Conservation (phyloP, 2,329 filamentous ascomycete species). For the Alternaria brassicicola region DNA sequence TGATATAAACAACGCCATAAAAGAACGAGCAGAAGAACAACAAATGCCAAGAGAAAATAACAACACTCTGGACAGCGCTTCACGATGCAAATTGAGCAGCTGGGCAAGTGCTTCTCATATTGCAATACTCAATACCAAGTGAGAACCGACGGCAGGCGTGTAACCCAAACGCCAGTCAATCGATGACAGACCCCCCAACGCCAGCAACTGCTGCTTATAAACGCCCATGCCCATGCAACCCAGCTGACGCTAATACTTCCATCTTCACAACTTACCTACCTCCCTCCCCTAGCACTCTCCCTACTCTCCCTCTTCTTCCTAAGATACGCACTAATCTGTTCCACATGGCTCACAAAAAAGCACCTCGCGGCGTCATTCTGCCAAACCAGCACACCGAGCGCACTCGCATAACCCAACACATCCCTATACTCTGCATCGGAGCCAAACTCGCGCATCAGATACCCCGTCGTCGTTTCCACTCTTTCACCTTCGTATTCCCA, state of each 20-base stretch:
- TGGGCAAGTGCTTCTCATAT: no score
- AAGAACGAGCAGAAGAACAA: no score
- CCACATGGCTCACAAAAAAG: slow-evolving; percentile 91
- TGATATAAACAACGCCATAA: no score
- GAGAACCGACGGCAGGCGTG: not conserved
- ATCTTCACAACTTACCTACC: not conserved
- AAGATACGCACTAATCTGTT: slow-evolving; percentile 84
- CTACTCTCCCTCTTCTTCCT: slow-evolving; percentile 54
- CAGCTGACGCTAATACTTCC: not conserved
- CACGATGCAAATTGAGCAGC: no score
- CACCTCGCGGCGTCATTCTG: slow-evolving; percentile 77
- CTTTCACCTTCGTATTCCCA: slow-evolving; percentile 98
- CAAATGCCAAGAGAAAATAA: no score
- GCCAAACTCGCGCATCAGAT: slow-evolving; percentile 87
- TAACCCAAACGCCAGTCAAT: not conserved
- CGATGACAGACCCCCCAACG: not conserved
- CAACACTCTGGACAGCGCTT: no score
- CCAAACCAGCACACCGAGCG: slow-evolving; percentile 90
- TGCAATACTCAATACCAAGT: no score
- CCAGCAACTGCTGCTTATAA: not conserved
- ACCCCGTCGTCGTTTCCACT: slow-evolving; percentile 83
- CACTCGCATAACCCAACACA: slow-evolving; percentile 77
- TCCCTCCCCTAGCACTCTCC: slow-evolving; percentile 11
- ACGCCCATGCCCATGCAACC: not conserved
- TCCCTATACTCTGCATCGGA: slow-evolving; percentile 72